phyloP scores from a whole-genome alignment of 345 rosid species.

The Lumnitzera littorea region DNA sequence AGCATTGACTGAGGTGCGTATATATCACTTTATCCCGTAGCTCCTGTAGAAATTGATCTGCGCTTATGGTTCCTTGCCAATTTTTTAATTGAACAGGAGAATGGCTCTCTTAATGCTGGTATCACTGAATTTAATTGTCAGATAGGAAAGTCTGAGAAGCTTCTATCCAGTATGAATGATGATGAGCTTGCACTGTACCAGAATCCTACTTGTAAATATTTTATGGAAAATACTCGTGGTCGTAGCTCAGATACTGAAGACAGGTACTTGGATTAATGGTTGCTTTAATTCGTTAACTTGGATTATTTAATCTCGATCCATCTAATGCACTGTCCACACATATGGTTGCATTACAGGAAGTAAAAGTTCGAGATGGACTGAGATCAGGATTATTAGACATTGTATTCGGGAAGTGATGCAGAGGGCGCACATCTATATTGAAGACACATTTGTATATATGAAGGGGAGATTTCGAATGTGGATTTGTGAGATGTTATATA shows the following conservation, averaged over 20 bases:
- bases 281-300: neutral
- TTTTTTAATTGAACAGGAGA: slow-evolving; percentile 33
- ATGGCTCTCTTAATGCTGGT: slow-evolving; percentile 20
- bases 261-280: neutral
- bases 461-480: neutral
- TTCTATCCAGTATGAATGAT: slow-evolving; percentile 37
- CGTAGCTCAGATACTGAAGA: slow-evolving; percentile 19
- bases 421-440: too few relatives aligned
- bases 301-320: too few relatives aligned
- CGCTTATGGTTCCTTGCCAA: too few relatives aligned
- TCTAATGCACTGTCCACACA: too few relatives aligned
- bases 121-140: slow-evolving; percentile 34
- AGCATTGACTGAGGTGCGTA: slow-evolving; percentile 25
- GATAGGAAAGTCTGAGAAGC: slow-evolving; percentile 43
- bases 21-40: neutral
- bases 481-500: too few relatives aligned
- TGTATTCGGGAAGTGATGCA: too few relatives aligned
- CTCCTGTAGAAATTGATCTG: too few relatives aligned
- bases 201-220: slow-evolving; percentile 17
- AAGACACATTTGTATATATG: neutral
- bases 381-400: too few relatives aligned
- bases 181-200: slow-evolving; percentile 52
- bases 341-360: too few relatives aligned
- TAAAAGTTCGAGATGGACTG: too few relatives aligned
- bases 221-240: slow-evolving; percentile 23